Evolutionary conservation across 352 stramenopile genomes (phyloP), one percentile per base, ranked within the genome.

Genomic region (Pythium grandisporangium): DNA sequence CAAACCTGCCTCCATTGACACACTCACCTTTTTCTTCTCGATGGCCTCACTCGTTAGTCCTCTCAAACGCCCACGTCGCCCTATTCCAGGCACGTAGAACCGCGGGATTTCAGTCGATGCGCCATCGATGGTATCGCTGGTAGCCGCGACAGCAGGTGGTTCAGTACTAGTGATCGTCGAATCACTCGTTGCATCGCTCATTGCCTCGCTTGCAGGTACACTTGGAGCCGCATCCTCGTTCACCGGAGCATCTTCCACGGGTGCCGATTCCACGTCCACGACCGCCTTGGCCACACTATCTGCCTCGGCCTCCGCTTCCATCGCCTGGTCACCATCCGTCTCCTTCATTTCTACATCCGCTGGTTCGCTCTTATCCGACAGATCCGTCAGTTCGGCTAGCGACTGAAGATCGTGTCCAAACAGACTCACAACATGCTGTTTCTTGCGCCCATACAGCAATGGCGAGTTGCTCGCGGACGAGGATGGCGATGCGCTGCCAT

Each of bases 391-490:
- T 12, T 79, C 70, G 11, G 53, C 59, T 2, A 61, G 46, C 2
- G 56, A 68, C 24, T 83, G 66, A 12, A 89, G 64, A 19, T 86
- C 76, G 17, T 89, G 68, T 13, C 73, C 72, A 45, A 89, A 89
- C 24, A 89, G 58, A 66, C 73, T 89, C 27, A 86, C 73, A 11
- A 84, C 42, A 33, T 75, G 61, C 36, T 89, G 55, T 21, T 83
- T 77, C 35, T 74, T 78, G 53, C 62, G 63, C 16, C 68, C 62
- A 10, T 55, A 54, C 29, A 57, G 66, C 21, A 70, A 66, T 13
- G 65, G 64, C 45, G 55, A 64, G 30, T 60, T 60, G 16, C 38
- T 56, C 13, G 55, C 44, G 11, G 47, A 56, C 19, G 42, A 51
- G 14, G 55, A 58, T 6, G 48, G 52, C 33, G 48, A 55, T 17